These are phyloP conservation scores for Stellera chamaejasme DNA, from an alignment of 345 rosid species.

Conservation along the genomic window DNA sequence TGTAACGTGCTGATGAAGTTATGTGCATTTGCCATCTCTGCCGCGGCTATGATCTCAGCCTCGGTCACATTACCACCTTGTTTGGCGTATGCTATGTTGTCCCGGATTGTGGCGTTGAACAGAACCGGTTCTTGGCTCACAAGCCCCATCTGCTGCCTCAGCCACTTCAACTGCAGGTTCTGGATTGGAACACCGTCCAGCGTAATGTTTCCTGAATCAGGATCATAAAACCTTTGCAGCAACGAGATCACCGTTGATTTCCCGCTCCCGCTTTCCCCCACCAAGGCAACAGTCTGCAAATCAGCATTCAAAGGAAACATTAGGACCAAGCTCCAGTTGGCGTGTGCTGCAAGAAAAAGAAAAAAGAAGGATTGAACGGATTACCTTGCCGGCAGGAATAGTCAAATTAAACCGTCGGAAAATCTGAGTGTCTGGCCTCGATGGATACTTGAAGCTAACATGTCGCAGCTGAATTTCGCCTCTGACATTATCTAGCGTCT, in stretches of 20 bases:
- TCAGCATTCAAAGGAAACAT: neutral
- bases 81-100: conserved; percentile 77
- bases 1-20: conserved; percentile 66
- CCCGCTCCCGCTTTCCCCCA: conserved; percentile 87
- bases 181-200: conserved; percentile 66
- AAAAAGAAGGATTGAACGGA: too few relatives aligned
- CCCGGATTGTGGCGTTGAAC: conserved; percentile 65
- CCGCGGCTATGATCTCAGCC: conserved; percentile 58
- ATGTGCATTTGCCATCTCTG: conserved; percentile 75
- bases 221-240: conserved; percentile 74
- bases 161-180: conserved; percentile 55
- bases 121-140: conserved; percentile 79
- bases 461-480: conserved; percentile 72
- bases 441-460: conserved; percentile 64
- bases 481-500: conserved; percentile 31
- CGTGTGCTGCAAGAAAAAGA: neutral
- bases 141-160: conserved; percentile 70
- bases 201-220: conserved; percentile 66
- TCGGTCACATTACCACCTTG: conserved; percentile 52
- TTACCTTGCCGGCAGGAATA: conserved; percentile 73
- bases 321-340: neutral
- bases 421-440: conserved; percentile 65
- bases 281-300: conserved; percentile 65
- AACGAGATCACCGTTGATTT: conserved; percentile 68
- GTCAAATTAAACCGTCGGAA: conserved; percentile 49